Evolutionary conservation across 441 rosid species (phyloP).

Genomic region (Cnidoscolus chayamansa): DNA sequence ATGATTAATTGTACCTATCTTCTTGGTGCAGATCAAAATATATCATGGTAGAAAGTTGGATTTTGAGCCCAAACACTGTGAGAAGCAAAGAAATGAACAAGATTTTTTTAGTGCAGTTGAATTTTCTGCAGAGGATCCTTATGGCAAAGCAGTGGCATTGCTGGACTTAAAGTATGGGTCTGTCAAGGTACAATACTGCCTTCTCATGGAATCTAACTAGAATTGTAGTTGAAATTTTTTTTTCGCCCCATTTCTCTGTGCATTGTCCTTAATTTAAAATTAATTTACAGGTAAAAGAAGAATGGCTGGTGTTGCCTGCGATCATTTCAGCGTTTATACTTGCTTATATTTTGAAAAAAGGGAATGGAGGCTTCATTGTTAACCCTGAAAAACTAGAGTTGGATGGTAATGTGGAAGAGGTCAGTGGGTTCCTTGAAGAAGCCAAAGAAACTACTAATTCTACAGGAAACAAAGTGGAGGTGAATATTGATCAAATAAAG

Average conservation of each 20-base stretch:
- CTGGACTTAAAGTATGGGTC: conserved; percentile 52
- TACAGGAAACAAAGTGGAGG: conserved; percentile 26
- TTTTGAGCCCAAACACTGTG: conserved; percentile 48
- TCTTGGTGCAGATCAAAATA: conserved; percentile 51
- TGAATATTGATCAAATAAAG: conserved; percentile 16
- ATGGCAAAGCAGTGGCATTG: conserved; percentile 73
- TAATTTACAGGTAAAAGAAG: conserved; percentile 57
- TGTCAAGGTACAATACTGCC: conserved; percentile 42
- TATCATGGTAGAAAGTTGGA: conserved; percentile 66
- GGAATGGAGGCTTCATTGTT: conserved; percentile 32
- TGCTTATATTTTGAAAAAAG: conserved; percentile 40
- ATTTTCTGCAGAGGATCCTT: conserved; percentile 66
- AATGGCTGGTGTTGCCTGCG: conserved; percentile 54
- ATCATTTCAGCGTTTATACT: conserved; percentile 60
- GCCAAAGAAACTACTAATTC: conserved; percentile 24
- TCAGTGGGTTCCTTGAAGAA: conserved; percentile 24
- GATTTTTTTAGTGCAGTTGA: conserved; percentile 67
- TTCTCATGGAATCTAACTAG: conserved; percentile 9
- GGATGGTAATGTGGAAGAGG: conserved; percentile 16
- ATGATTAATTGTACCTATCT: conserved; percentile 13
- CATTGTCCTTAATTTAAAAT: conserved; percentile 1
- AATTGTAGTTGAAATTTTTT: not conserved
- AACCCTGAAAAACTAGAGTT: conserved; percentile 25
- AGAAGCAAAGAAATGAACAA: conserved; percentile 44
- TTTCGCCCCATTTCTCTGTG: not conserved